A percentile compares a stretch with the other conserved stretches of the same genome.
Evolutionary conservation across 257 asterid genomes (phyloP).

Genomic region (Solanum tarapatanum): DNA sequence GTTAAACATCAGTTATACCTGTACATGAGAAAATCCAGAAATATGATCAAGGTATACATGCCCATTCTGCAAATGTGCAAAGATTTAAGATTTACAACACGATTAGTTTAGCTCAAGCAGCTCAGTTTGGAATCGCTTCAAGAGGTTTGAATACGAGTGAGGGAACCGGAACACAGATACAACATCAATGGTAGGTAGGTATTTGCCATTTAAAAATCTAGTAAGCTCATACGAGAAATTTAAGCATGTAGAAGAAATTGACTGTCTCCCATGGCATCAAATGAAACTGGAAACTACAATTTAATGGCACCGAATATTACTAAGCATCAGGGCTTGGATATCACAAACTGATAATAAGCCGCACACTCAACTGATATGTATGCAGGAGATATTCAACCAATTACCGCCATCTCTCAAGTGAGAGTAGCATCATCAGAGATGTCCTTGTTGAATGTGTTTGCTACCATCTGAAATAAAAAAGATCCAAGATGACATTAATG

Average conservation of each 20-base stretch:
- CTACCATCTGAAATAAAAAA: neutral
- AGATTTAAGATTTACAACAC: neutral
- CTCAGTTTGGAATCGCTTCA: neutral
- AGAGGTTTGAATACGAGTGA: neutral
- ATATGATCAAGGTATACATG: too few species aligned
- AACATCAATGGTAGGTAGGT: neutral
- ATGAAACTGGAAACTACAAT: neutral
- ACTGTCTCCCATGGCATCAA: neutral
- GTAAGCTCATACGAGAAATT: neutral
- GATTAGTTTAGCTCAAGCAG: neutral
- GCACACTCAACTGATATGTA: neutral
- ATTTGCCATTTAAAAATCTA: neutral
- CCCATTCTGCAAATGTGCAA: neutral
- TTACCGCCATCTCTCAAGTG: neutral
- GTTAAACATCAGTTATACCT: too few species aligned
- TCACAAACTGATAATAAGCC: neutral
- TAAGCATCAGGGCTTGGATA: neutral
- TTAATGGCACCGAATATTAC: neutral
- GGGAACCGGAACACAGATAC: neutral
- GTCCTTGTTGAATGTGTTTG: neutral
- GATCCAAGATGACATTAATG: slow-evolving; percentile 7
- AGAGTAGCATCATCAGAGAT: neutral
- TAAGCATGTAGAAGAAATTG: neutral
- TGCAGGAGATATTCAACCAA: neutral
- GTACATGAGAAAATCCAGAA: too few species aligned